Base-by-base conservation (phyloP, 768 basidiomycete genomes). In the Leccinum pellstonianum region DNA sequence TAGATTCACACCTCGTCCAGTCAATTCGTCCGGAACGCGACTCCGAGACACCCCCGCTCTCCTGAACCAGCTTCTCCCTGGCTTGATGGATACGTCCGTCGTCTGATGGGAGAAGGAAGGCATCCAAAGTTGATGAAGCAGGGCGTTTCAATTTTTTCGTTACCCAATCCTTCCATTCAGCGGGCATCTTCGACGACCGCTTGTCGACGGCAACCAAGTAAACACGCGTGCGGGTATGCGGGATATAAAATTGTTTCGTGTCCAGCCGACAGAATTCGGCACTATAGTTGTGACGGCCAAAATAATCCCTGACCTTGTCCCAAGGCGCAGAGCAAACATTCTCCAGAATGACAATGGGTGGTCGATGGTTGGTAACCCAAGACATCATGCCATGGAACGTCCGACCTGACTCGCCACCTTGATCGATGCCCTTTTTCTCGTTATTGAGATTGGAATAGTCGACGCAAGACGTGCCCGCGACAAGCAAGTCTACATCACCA, bases 361-460 rank as follows among this genome's bases (percentile, higher is more conserved):
- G 95, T 21, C 89, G 83, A 73, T 95, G 91, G 41, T 86, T 88
- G 53, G 79, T 82, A 48, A 97, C 90, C 92, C 93, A 98, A 31
- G 83, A 83, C 81, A 95, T 85, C 95, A 98, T 98, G 9, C 95
- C 95, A 47, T 87, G 83, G 73, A 97, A 98, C 0, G 95, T 98
- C 38, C 90, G 81, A 7, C 95, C 94, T 14, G 94, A 96, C 74
- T 98, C 95, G 50, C 95, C 95, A 58, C 90, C 87, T 6, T 82
- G 93, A 51, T 93, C 86, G 31, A 98, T 91, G 35, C 86, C 88
- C 72, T 98, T 93, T 71, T 93, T 93, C 69, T 91, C 84, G 65
- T 90, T 94, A 73, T 98, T 98, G 59, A 98, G 82, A 68, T 89
- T 93, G n/a, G 95, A 97, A 66, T 96, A 97, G 70, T 97, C 95